A percentile compares a stretch with the other conserved stretches of the same genome.
Evolutionary conservation across 805 yeast genomes (phyloP).

Genomic region (Barnettozyma sucrosica): DNA sequence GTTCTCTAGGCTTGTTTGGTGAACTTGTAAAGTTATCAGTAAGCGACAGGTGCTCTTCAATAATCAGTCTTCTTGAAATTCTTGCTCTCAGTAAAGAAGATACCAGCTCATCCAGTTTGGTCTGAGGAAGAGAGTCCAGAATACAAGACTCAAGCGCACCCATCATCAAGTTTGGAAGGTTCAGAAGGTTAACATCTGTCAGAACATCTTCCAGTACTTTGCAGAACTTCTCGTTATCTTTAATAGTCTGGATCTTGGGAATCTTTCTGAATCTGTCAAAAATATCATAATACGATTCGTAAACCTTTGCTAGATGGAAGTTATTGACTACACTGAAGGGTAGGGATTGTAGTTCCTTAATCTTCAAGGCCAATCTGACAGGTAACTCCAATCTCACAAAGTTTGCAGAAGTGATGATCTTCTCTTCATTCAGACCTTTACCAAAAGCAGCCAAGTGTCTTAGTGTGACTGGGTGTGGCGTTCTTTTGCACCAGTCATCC

Average conservation of each 20-base stretch:
- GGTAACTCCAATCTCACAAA: conserved; percentile 85
- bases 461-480: conserved; percentile 88
- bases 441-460: conserved; percentile 89
- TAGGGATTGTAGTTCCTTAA: conserved; percentile 70
- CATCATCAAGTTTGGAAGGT: conserved; percentile 85
- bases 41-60: conserved; percentile 84
- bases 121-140: conserved; percentile 49
- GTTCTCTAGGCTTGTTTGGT: conserved; percentile 42
- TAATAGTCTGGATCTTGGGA: conserved; percentile 58
- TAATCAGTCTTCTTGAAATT: conserved; percentile 82
- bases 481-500: conserved; percentile 51
- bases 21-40: conserved; percentile 54
- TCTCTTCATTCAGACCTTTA: conserved; percentile 65
- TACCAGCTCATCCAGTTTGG: conserved; percentile 65
- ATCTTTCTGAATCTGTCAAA: conserved; percentile 79
- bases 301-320: conserved; percentile 79
- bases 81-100: conserved; percentile 77
- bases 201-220: conserved; percentile 54
- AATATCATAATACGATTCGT: conserved; percentile 82
- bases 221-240: conserved; percentile 74
- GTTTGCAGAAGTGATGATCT: conserved; percentile 77
- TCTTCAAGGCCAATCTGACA: conserved; percentile 72
- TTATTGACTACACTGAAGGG: conserved; percentile 85
- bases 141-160: conserved; percentile 83
- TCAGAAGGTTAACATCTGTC: conserved; percentile 69